Conservation (phyloP, 306 rosid species). For the Hippophae rhamnoides region DNA sequence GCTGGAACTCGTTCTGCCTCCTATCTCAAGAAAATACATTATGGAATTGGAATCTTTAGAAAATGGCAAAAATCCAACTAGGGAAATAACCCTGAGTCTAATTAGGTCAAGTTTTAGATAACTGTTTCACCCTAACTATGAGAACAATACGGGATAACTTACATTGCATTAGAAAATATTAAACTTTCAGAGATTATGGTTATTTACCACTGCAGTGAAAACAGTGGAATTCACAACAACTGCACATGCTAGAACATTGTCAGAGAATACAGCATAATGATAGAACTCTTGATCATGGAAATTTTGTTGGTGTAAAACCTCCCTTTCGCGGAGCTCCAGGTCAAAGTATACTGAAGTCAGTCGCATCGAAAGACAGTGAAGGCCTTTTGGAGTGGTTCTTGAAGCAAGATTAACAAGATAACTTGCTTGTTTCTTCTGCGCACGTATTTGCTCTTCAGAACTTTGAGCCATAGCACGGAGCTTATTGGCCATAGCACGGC, state of each 20-base stretch:
- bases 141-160: neutral
- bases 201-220: slow-evolving; percentile 59
- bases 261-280: slow-evolving; percentile 94
- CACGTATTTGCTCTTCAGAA: slow-evolving; percentile 60
- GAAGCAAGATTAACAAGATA: slow-evolving; percentile 72
- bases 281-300: slow-evolving; percentile 50
- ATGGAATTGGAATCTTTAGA: too few species aligned
- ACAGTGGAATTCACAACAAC: slow-evolving; percentile 91
- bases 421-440: slow-evolving; percentile 44
- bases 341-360: slow-evolving; percentile 73
- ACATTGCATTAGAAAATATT: neutral
- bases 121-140: too few species aligned
- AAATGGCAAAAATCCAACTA: too few species aligned
- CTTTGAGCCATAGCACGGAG: slow-evolving; percentile 75
- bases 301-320: slow-evolving; percentile 46
- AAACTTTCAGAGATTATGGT: neutral
- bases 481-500: slow-evolving; percentile 60
- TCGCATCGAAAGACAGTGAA: slow-evolving; percentile 91
- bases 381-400: slow-evolving; percentile 74
- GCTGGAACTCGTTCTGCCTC: neutral
- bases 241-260: slow-evolving; percentile 85
- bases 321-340: slow-evolving; percentile 52
- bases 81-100: too few species aligned
- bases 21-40: neutral
- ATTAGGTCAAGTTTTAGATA: too few species aligned